Evolutionary conservation across 2,329 filamentous ascomycete species (phyloP), one percentile per base, ranked within the genome.

Genomic region (Colletotrichum aenigma): DNA sequence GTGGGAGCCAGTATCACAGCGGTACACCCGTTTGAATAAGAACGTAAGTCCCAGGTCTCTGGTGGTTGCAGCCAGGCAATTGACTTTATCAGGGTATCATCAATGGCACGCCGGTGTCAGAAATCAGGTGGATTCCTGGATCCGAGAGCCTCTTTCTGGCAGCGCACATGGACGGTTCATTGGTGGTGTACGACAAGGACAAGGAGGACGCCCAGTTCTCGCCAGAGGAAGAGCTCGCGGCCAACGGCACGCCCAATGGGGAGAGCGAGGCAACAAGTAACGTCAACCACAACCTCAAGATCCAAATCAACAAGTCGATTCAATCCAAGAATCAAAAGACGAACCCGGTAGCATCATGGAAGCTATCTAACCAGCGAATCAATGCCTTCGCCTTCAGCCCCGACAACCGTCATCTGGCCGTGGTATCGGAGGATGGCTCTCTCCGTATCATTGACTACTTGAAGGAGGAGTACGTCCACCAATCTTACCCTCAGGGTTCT

Each of bases 131-230:
- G 97, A 92, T 99, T 71, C 97, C 97, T 1, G 95, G 95, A 32
- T 98, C 96, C 8, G 97, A 99, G 81, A 97, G 95, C 78, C 88
- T 98, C 16, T 98, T 99, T 81, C 88, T 99, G 61, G 96, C 96
- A 13, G 94, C 96, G 13, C 96, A 98, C 83, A 94, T 95, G 89
- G 96, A 99, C 81, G 97, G 97, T 2, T 94, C 94, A 4, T 85
- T 99, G 60, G 91, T 99, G 4, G 95, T 98, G 2, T 99, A 98
- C 80, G 97, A 99, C 85, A 99, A 98, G 85, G 96, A 98, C 82
- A 98, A 97, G 83, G 96, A 98, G 78, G 96, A 98, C 82, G 93
- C 93, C 1, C 89, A 92, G 2, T 97, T 98, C 80, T 89, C 91
- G 4, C 90, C 94, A 0, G 95, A 98, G 82, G 90, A 94, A 38